phyloP scores from a whole-genome alignment of 2,329 filamentous ascomycete genomes.

The Fusarium mexicanum region DNA sequence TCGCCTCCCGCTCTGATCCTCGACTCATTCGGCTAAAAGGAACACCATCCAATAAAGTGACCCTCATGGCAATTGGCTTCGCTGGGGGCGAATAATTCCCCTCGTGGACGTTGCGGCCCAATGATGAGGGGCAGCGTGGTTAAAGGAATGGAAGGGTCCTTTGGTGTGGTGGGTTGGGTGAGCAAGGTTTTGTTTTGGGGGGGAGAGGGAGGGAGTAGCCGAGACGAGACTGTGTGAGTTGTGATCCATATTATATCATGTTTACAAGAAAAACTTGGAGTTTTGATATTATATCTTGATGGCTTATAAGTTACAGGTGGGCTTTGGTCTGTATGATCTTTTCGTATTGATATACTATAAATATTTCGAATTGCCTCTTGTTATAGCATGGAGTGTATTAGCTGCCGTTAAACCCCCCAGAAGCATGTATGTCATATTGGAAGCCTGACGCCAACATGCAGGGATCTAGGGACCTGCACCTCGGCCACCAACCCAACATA shows the following conservation, averaged over 20 bases:
- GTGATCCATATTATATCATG: neutral
- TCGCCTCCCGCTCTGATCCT: slow-evolving; percentile 21
- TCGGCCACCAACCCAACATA: slow-evolving; percentile 11
- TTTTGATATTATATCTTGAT: neutral
- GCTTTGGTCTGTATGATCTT: neutral
- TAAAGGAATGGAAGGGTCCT: slow-evolving; percentile 4
- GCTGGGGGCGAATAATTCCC: slow-evolving; percentile 2
- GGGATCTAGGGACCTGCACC: slow-evolving; percentile 38
- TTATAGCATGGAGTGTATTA: slow-evolving; percentile 3
- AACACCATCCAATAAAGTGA: neutral
- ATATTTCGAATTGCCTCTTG: slow-evolving; percentile 10
- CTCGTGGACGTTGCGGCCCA: slow-evolving; percentile 40
- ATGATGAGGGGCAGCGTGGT: slow-evolving; percentile 29
- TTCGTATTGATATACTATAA: slow-evolving; percentile 8
- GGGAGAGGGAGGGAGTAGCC: slow-evolving; percentile 21
- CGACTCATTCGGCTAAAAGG: slow-evolving; percentile 1
- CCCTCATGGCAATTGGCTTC: neutral
- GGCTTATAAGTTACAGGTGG: neutral
- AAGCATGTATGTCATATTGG: slow-evolving; percentile 14
- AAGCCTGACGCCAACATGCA: slow-evolving; percentile 30
- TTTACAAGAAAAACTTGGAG: neutral
- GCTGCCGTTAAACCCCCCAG: neutral
- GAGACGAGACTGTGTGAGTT: slow-evolving; percentile 23
- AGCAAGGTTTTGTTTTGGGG: slow-evolving; percentile 16
- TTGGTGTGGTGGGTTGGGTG: slow-evolving; percentile 40